Base-by-base conservation (phyloP, 2,329 filamentous ascomycete species). In the Lachnellula occidentalis region DNA sequence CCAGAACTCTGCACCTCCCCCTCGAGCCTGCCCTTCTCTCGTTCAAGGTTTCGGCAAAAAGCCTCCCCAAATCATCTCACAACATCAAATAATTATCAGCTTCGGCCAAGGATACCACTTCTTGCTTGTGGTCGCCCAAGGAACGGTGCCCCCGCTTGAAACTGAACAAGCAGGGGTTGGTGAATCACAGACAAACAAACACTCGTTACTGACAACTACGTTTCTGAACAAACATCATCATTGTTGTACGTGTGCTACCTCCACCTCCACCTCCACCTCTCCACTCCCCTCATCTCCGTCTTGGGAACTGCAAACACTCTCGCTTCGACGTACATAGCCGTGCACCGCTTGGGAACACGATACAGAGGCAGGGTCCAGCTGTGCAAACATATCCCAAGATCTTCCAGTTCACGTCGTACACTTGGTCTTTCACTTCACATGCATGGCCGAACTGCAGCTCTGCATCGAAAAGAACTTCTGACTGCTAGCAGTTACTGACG, bases 71-170 rank as follows among this genome's bases (percentile, higher is more conserved):
- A 46, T 46, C 43, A 22, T 21, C 31, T 24, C 12, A 22, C 22
- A 43, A 6, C 19, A 22, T 21, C n/a, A 5, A 43, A 24, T 19
- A 19, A 6, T 11, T 21, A 19, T 43, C 41, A 46, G 19, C 22
- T 27, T 31, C 43, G 17, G 47, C n/a, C 48, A 52, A 45, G 49
- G 54, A 56, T 58, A 58, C 52, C 14, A 12, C 56, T 56, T 57
- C 56, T 62, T 60, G 64, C 56, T 55, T 56, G 54, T 61, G 57
- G 66, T 68, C 61, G 64, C 54, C 64, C 64, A 59, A 67, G 65
- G 58, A 66, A 66, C 65, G 50, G 36, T 17, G 58, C 48, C 56
- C 64, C 58, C 60, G 55, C 58, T 59, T 56, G 50, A 15, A 31
- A 50, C 21, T 34, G 47, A 57, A 57, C 55, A 42, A 50, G 50